These are phyloP conservation scores for Tuber microsphaerosporum DNA, from an alignment of 495 filamentous ascomycete species.

Conservation along the genomic window DNA sequence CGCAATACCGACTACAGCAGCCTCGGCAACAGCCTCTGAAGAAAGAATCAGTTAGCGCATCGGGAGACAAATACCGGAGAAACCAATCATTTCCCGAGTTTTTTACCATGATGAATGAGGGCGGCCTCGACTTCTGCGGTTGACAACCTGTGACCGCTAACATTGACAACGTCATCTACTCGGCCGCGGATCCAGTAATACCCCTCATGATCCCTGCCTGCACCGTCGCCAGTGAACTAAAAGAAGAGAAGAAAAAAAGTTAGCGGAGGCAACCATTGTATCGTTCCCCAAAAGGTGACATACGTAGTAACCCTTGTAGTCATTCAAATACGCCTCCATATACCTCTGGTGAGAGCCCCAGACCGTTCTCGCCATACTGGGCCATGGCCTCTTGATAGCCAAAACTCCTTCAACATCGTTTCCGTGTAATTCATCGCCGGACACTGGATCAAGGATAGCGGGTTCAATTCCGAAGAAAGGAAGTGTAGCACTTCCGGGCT, in stretches of 20 bases:
- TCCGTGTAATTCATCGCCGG: conserved; percentile 84
- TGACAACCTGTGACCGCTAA: conserved; percentile 88
- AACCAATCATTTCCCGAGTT: background rate
- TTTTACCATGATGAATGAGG: conserved; percentile 77
- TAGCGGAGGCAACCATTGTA: conserved; percentile 35
- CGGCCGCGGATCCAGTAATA: conserved; percentile 99
- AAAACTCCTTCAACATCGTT: conserved; percentile 98
- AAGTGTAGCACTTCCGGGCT: conserved; percentile 68
- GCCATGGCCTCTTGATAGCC: conserved; percentile 97
- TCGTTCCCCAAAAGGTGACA: conserved; percentile 42
- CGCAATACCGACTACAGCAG: conserved; percentile 85
- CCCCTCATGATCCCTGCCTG: conserved; percentile 92
- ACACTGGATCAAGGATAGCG: conserved; percentile 94
- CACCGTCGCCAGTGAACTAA: conserved; percentile 96
- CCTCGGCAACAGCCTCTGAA: conserved; percentile 71
- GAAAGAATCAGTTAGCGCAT: background rate
- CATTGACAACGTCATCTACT: conserved; percentile 98
- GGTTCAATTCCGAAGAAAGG: conserved; percentile 98
- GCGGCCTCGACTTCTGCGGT: conserved; percentile 98
- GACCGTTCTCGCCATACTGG: conserved; percentile 96
- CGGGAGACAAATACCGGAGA: background rate
- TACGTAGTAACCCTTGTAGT: conserved; percentile 97
- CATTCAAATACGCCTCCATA: conserved; percentile 97
- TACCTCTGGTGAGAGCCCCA: conserved; percentile 98
- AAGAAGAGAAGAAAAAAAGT: conserved; percentile 25